Conservation (phyloP, 176 grass and related monocot species). For the Ensete ventricosum region DNA sequence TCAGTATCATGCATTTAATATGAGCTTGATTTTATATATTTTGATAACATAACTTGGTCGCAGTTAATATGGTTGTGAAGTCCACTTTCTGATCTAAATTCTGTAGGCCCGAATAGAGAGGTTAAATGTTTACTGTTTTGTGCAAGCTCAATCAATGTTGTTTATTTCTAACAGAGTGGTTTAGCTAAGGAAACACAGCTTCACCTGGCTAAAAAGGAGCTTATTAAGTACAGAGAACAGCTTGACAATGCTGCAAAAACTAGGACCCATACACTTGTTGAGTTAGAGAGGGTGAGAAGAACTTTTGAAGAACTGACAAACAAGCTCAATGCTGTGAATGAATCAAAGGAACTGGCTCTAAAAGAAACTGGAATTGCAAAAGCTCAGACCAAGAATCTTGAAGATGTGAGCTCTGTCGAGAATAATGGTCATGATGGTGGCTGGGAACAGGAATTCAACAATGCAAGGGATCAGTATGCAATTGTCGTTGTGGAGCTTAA, state of each 20-base stretch:
- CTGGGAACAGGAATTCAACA: constrained; percentile 70
- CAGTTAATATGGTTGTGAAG: not conserved
- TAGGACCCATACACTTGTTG: constrained; percentile 63
- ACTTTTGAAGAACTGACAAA: constrained; percentile 60
- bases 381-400: constrained; percentile 53
- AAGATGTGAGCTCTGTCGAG: constrained; percentile 39
- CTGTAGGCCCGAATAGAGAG: not conserved
- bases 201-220: constrained; percentile 76
- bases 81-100: not conserved
- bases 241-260: constrained; percentile 69
- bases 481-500: constrained; percentile 78
- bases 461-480: constrained; percentile 60
- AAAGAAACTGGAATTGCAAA: constrained; percentile 72
- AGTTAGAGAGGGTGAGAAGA: constrained; percentile 78
- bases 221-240: constrained; percentile 92
- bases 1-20: not conserved
- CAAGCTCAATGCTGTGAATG: constrained; percentile 63
- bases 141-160: not conserved
- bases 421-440: constrained; percentile 46
- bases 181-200: constrained; percentile 84
- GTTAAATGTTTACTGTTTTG: not conserved
- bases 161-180: constrained; percentile 40
- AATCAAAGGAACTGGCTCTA: constrained; percentile 72
- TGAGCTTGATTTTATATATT: no score
- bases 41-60: not conserved